Base-by-base conservation (phyloP, 2,329 filamentous ascomycete genomes). In the Aspergillus spinulosporus region DNA sequence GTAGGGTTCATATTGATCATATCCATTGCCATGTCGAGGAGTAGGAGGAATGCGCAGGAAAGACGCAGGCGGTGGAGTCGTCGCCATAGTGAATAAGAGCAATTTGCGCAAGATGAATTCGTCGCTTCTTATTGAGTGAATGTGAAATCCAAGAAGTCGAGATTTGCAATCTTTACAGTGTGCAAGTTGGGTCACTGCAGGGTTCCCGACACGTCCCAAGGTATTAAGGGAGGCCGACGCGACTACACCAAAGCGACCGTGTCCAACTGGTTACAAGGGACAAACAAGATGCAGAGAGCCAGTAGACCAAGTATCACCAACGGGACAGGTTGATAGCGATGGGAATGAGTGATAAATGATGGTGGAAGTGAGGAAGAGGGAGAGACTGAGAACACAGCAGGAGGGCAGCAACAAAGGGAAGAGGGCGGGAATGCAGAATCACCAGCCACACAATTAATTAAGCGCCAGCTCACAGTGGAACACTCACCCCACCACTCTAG, bases 11-110 rank as follows among this genome's bases (percentile, higher is more conserved):
- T 72, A 75, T 34, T 67, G 60, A 61, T 79, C 74, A 62, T 78
- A 76, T 55, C 69, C 71, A 56, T 76, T 64, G 45, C 78, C 78
- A 70, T 78, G 74, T 54, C 72, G 73, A 49, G 78, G 78, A 56
- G 77, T 76, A 42, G 69, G 67, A 44, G 78, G 78, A 47, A 73
- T 73, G n/a, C 72, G 66, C 52, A 76, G 61, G 28, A 61, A 64
- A 34, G 70, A 68, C 37, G 70, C 69, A 36, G 72, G 69, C n/a
- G 77, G 77, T 54, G 77, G 77, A 63, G 77, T 79, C 39, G 76
- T 72, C 51, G 76, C 71, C 75, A 78, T 78, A 50, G 54, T 68
- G 56, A 36, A 49, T 32, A 45, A n/a, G 42, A 21, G 26, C 37
- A 52, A 52, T 32, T 49, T 47, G 43, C 31, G 49, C 49, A 45